Evolutionary conservation across 2,329 filamentous ascomycete genomes (phyloP).

Genomic region (Xylaria sp.): DNA sequence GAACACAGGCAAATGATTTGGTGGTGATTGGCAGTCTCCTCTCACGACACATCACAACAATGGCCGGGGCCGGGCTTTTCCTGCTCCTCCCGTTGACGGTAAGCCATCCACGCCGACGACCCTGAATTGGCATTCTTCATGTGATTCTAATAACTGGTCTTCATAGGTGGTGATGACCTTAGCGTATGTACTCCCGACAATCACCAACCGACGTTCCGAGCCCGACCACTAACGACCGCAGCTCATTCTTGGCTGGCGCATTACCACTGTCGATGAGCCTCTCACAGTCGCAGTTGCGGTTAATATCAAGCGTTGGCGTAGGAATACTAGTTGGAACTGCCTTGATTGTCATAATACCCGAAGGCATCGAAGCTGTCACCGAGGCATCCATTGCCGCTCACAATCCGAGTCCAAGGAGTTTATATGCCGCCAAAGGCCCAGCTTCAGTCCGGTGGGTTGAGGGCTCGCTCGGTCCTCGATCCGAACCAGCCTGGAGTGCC

Average conservation of each 20-base stretch:
- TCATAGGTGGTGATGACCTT: constrained; percentile 35
- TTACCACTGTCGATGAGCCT: constrained; percentile 85
- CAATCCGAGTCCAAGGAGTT: constrained; percentile 22
- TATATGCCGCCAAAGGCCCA: constrained; percentile 15
- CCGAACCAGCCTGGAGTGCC: background rate
- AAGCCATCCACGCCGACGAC: constrained; percentile 6
- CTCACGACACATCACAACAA: constrained; percentile 20
- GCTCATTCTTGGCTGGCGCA: constrained; percentile 89
- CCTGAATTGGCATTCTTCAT: background rate
- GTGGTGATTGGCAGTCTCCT: constrained; percentile 20
- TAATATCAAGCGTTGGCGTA: constrained; percentile 88
- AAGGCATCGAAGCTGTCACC: constrained; percentile 88
- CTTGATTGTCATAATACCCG: constrained; percentile 93
- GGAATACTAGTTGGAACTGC: constrained; percentile 93
- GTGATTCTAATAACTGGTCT: constrained; percentile 20
- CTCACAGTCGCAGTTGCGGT: constrained; percentile 76
- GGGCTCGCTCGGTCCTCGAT: background rate
- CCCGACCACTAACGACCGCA: constrained; percentile 37
- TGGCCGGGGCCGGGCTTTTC: constrained; percentile 33
- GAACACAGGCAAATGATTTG: constrained; percentile 25
- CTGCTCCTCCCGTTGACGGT: constrained; percentile 35
- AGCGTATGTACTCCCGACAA: constrained; percentile 27
- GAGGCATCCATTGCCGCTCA: constrained; percentile 41
- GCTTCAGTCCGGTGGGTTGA: constrained; percentile 21
- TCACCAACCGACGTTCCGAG: constrained; percentile 7